These are phyloP conservation scores for Penicillium sp. DNA, from an alignment of 2,329 filamentous ascomycete species.

Conservation along the genomic window DNA sequence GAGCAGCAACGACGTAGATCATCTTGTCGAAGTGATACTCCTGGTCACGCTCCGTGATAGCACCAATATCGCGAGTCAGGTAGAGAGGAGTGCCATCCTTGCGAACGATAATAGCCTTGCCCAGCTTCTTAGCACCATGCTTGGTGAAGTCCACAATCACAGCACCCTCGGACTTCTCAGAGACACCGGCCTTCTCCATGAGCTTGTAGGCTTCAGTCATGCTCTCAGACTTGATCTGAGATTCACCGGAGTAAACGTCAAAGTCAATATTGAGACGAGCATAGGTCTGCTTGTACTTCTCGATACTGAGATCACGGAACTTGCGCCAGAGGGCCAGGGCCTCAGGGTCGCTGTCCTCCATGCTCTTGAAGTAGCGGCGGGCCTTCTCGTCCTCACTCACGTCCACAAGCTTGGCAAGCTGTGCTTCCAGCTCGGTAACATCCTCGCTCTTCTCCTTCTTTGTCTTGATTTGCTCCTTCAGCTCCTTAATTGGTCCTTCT, in stretches of 20 bases:
- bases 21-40: constrained; percentile 65
- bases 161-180: constrained; percentile 64
- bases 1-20: constrained; percentile 65
- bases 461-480: constrained; percentile 51
- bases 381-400: constrained; percentile 61
- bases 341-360: constrained; percentile 61
- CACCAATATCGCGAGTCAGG: constrained; percentile 67
- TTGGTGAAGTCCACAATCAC: constrained; percentile 69
- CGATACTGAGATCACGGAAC: constrained; percentile 64
- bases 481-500: constrained; percentile 56
- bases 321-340: constrained; percentile 62
- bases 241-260: constrained; percentile 68
- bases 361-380: constrained; percentile 65
- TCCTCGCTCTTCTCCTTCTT: constrained; percentile 52
- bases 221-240: constrained; percentile 62
- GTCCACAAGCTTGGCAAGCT: constrained; percentile 51
- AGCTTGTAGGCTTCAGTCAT: constrained; percentile 60
- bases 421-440: constrained; percentile 48
- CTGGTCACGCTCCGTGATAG: constrained; percentile 62
- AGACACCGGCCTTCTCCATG: constrained; percentile 60
- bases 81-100: constrained; percentile 68
- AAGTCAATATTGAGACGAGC: constrained; percentile 64
- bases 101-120: constrained; percentile 65
- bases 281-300: constrained; percentile 64
- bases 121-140: constrained; percentile 65